Conservation (phyloP, 2,329 filamentous ascomycete genomes). For the Colletotrichum lini region DNA sequence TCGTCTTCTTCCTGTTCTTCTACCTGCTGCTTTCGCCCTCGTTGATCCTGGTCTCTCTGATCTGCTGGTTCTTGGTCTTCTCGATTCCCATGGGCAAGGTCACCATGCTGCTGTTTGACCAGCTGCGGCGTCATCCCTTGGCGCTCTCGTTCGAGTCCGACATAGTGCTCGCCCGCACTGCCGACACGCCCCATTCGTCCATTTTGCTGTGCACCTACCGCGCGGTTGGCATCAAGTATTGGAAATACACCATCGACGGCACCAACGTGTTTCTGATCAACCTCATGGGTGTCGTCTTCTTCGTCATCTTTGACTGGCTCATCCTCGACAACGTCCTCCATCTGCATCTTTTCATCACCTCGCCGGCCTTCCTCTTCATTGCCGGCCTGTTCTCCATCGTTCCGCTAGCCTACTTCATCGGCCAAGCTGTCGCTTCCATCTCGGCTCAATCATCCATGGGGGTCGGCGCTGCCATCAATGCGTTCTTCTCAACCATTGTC, state of each 20-base stretch:
- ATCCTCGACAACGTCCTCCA: conserved; percentile 80
- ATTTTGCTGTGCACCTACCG: conserved; percentile 97
- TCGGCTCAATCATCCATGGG: conserved; percentile 99
- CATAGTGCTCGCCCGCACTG: conserved; percentile 78
- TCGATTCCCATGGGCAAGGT: conserved; percentile 99
- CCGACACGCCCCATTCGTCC: conserved; percentile 82
- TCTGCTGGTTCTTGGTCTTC: conserved; percentile 98
- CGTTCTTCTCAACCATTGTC: conserved; percentile 97
- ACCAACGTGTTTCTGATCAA: conserved; percentile 99
- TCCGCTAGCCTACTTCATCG: conserved; percentile 97
- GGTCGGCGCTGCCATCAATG: conserved; percentile 95
- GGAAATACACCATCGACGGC: conserved; percentile 99
- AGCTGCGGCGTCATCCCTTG: conserved; percentile 91
- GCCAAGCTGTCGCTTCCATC: conserved; percentile 97
- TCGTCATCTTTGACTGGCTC: conserved; percentile 94
- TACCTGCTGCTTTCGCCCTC: conserved; percentile 92
- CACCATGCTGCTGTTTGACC: conserved; percentile 89
- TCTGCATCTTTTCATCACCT: conserved; percentile 81
- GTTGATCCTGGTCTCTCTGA: conserved; percentile 85
- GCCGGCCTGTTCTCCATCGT: conserved; percentile 93
- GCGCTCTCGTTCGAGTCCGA: conserved; percentile 95
- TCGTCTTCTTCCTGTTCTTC: conserved; percentile 97
- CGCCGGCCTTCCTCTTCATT: conserved; percentile 87
- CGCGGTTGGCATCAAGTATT: conserved; percentile 93
- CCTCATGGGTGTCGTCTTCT: conserved; percentile 91